Evolutionary conservation across 2,329 filamentous ascomycete genomes (phyloP).

Genomic region (Nemania abortiva): DNA sequence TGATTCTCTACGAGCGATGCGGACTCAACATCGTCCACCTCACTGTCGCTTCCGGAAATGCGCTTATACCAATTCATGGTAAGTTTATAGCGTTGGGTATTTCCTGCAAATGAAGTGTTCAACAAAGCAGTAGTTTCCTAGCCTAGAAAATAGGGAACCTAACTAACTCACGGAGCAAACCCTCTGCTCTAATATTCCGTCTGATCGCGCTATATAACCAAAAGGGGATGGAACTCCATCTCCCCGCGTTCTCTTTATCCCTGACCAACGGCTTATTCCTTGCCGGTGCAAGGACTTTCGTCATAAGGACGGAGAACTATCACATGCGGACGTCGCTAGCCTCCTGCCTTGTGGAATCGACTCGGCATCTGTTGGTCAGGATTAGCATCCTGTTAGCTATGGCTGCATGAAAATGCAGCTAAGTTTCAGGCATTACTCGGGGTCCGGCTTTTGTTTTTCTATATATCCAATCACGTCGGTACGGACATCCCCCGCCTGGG

Average conservation of each 20-base stretch:
- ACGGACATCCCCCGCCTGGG: background rate
- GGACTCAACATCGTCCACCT: constrained; percentile 10
- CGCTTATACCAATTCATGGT: constrained; percentile 11
- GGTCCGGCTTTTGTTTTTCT: background rate
- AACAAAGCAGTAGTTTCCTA: background rate
- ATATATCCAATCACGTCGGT: background rate
- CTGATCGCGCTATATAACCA: background rate
- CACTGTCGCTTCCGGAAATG: background rate
- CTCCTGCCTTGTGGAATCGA: background rate
- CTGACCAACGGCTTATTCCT: background rate
- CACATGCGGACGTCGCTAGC: background rate
- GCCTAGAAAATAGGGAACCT: background rate
- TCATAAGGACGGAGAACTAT: background rate
- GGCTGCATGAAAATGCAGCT: background rate
- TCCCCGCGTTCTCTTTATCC: background rate
- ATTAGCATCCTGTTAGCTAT: background rate
- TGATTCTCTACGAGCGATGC: constrained; percentile 1
- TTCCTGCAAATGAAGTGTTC: background rate
- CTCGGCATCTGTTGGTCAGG: background rate
- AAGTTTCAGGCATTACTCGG: background rate
- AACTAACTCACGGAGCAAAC: background rate
- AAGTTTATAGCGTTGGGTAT: background rate
- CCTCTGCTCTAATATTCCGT: background rate
- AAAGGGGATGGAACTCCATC: background rate
- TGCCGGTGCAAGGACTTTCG: background rate